Percentiles rank a stretch among this genome's conserved stretches.
These are phyloP conservation scores for Pseudoperonospora humuli DNA, from an alignment of 352 stramenopile species.

Conservation along the genomic window DNA sequence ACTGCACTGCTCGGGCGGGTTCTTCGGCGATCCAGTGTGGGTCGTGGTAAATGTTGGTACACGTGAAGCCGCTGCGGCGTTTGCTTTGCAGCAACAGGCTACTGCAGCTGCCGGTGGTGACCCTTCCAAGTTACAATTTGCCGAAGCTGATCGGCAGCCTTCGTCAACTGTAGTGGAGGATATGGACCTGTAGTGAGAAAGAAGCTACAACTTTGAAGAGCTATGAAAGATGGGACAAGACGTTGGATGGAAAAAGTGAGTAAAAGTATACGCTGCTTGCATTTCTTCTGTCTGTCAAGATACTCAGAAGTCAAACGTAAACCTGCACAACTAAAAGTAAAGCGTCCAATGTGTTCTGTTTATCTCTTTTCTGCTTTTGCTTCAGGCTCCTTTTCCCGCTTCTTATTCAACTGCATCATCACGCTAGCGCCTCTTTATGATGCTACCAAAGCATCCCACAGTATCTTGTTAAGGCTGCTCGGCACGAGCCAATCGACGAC, in stretches of 20 bases:
- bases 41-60: conserved; percentile 59
- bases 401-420: conserved; percentile 16
- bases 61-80: conserved; percentile 14
- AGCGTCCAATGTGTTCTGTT: conserved; percentile 19
- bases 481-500: conserved; percentile 8
- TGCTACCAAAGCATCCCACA: conserved; percentile 17
- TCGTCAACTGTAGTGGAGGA: conserved; percentile 30
- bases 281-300: conserved; percentile 2
- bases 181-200: conserved; percentile 36
- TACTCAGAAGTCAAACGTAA: not conserved
- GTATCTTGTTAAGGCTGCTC: conserved; percentile 17
- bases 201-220: too few species aligned
- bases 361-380: conserved; percentile 14
- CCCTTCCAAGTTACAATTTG: conserved; percentile 29
- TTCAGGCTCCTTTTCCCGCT: conserved; percentile 20
- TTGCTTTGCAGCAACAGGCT: conserved; percentile 21
- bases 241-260: conserved; percentile 7
- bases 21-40: conserved; percentile 77
- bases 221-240: too few species aligned
- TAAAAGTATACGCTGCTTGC: conserved; percentile 16
- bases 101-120: conserved; percentile 11
- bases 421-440: conserved; percentile 13
- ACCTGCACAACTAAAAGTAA: conserved; percentile 1
- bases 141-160: conserved; percentile 13
- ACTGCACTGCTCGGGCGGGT: conserved; percentile 46